These are phyloP conservation scores for Stagonosporopsis vannaccii DNA, from an alignment of 2,329 filamentous ascomycete genomes.

Conservation along the genomic window DNA sequence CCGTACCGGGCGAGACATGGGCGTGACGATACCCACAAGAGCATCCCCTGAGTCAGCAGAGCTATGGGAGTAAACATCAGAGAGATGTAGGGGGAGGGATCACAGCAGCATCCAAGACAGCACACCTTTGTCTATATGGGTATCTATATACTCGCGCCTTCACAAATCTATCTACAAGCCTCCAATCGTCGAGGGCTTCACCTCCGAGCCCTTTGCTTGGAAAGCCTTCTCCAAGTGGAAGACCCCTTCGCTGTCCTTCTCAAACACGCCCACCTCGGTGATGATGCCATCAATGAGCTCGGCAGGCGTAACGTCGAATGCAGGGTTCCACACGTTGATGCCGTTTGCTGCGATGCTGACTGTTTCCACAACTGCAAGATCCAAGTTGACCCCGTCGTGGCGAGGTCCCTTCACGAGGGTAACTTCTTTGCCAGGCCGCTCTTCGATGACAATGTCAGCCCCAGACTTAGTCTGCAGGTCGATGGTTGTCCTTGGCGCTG, in stretches of 20 bases:
- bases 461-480: constrained; percentile 83
- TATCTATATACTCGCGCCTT: constrained; percentile 5
- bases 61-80: not conserved
- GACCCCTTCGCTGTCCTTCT: constrained; percentile 73
- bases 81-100: not conserved
- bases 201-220: constrained; percentile 30
- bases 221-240: constrained; percentile 67
- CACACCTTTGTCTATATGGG: constrained; percentile 5
- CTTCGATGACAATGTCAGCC: constrained; percentile 85
- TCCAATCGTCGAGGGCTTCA: constrained; percentile 44
- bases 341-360: constrained; percentile 79
- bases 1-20: not conserved
- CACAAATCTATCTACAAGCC: constrained; percentile 31
- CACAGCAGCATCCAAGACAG: not conserved
- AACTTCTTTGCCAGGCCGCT: constrained; percentile 81
- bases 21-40: constrained; percentile 8
- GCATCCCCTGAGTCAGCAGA: constrained; percentile 1
- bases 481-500: constrained; percentile 92
- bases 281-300: constrained; percentile 91
- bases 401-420: constrained; percentile 83
- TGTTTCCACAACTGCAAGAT: constrained; percentile 69
- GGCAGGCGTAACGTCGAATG: constrained; percentile 93
- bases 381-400: constrained; percentile 68
- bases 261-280: constrained; percentile 87
- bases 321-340: constrained; percentile 93